phyloP scores from a whole-genome alignment of 495 filamentous ascomycete genomes.

The Penicillium herquei region DNA sequence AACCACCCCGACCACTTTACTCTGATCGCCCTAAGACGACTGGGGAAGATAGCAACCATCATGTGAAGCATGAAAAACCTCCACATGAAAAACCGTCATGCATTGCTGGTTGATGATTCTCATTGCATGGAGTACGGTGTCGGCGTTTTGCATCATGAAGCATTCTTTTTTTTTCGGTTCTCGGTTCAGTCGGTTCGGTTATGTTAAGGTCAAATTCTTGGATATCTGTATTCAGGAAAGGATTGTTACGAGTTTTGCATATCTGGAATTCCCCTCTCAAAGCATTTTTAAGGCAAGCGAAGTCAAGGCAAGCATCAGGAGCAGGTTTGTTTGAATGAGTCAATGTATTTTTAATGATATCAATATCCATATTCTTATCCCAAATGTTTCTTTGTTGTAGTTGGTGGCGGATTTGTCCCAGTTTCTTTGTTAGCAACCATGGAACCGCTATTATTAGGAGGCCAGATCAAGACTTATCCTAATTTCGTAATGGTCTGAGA shows the following conservation, averaged over 20 bases:
- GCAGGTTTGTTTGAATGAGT: constrained; percentile 6
- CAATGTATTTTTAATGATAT: constrained; percentile 24
- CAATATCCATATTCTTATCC: constrained; percentile 19
- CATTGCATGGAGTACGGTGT: neutral
- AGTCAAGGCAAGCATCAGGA: constrained; percentile 16
- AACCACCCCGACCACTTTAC: constrained; percentile 30
- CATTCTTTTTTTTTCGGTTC: neutral
- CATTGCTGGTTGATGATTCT: constrained; percentile 28
- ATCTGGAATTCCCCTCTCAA: constrained; percentile 29
- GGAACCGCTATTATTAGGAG: neutral
- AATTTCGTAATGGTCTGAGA: neutral
- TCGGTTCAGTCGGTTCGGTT: no score
- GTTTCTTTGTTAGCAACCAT: constrained; percentile 1
- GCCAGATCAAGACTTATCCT: neutral
- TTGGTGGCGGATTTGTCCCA: neutral
- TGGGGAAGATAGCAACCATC: constrained; percentile 17
- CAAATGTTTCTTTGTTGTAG: neutral
- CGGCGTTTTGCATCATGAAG: neutral
- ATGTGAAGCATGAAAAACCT: neutral
- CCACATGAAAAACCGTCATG: no score
- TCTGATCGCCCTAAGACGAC: constrained; percentile 26
- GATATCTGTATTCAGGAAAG: constrained; percentile 9
- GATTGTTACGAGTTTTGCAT: constrained; percentile 24
- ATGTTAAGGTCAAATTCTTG: neutral
- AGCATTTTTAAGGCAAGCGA: constrained; percentile 4